Conservation (phyloP, 257 asterid species). For the Linderniella brevidens region DNA sequence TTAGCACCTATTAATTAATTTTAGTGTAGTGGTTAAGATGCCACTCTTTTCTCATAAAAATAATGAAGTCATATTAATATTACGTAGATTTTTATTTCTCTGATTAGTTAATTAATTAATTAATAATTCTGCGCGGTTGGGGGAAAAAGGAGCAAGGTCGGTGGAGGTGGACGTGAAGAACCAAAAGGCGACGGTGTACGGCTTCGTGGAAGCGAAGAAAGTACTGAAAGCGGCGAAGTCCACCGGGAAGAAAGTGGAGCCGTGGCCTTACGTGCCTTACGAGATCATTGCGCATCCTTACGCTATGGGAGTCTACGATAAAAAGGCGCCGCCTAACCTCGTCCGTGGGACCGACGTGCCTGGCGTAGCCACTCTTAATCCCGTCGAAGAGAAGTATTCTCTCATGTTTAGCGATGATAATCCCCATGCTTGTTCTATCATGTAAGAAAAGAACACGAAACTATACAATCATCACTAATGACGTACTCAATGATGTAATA, state of each 20-base stretch:
- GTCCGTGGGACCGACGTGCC: slow-evolving; percentile 58
- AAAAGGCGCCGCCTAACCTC: slow-evolving; percentile 77
- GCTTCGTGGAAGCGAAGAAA: slow-evolving; percentile 54
- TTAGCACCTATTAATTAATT: too few species aligned
- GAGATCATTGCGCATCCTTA: slow-evolving; percentile 69
- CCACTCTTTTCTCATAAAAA: too few species aligned
- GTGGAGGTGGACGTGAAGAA: slow-evolving; percentile 82
- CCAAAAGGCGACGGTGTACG: slow-evolving; percentile 79
- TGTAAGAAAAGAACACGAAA: slow-evolving; percentile 20
- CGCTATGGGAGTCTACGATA: slow-evolving; percentile 74
- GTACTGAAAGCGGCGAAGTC: slow-evolving; percentile 59
- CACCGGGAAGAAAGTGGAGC: slow-evolving; percentile 56
- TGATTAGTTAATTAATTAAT: too few species aligned
- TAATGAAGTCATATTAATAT: too few species aligned
- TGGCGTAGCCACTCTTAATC: slow-evolving; percentile 34
- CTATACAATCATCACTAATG: too few species aligned
- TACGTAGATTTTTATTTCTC: too few species aligned
- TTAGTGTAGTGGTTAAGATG: too few species aligned
- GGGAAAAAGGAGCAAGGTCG: slow-evolving; percentile 80
- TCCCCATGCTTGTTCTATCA: slow-evolving; percentile 64
- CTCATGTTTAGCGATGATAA: slow-evolving; percentile 89
- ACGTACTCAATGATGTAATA: too few species aligned
- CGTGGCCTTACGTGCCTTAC: slow-evolving; percentile 89
- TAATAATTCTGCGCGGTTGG: too few species aligned
- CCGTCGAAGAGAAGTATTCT: slow-evolving; percentile 55